phyloP scores from a whole-genome alignment of 257 asterid genomes.

The Solanum sejunctum region DNA sequence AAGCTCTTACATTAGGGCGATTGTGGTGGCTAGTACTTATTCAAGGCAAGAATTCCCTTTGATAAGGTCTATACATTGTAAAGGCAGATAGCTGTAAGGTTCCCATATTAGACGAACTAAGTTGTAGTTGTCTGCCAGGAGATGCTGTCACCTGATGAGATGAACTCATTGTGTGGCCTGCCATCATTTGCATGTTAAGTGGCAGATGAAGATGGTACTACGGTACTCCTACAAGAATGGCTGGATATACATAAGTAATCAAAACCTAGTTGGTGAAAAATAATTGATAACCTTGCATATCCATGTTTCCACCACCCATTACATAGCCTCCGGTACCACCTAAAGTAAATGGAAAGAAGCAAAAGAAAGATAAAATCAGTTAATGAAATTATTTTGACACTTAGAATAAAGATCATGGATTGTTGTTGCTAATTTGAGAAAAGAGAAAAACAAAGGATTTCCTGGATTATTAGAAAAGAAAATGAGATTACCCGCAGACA shows the following conservation, averaged over 20 bases:
- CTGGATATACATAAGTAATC: slow-evolving; percentile 26
- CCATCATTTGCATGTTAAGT: slow-evolving; percentile 34
- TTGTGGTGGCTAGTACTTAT: slow-evolving; percentile 30
- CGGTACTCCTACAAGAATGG: slow-evolving; percentile 34
- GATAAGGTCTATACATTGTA: slow-evolving; percentile 41
- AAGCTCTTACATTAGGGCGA: slow-evolving; percentile 55
- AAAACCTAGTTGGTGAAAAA: slow-evolving; percentile 23
- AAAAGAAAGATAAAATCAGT: neutral
- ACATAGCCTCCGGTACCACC: slow-evolving; percentile 28
- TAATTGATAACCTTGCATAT: slow-evolving; percentile 41
- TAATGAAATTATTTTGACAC: neutral
- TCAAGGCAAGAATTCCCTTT: slow-evolving; percentile 39
- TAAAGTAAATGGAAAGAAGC: slow-evolving; percentile 6
- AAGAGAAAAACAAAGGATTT: neutral
- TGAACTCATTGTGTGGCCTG: slow-evolving; percentile 35
- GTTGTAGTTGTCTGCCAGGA: slow-evolving; percentile 23
- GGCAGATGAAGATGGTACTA: slow-evolving; percentile 23
- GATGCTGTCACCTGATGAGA: slow-evolving; percentile 39
- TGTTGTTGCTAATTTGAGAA: neutral
- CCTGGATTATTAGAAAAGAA: neutral
- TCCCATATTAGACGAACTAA: slow-evolving; percentile 21
- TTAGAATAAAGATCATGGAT: neutral
- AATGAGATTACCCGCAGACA: neutral
- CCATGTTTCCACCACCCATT: slow-evolving; percentile 24
- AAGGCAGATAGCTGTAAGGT: slow-evolving; percentile 46